A percentile compares a stretch with the other conserved stretches of the same genome.
Evolutionary conservation across 2,329 filamentous ascomycete genomes (phyloP).

Genomic region (Macrophomina tecta): DNA sequence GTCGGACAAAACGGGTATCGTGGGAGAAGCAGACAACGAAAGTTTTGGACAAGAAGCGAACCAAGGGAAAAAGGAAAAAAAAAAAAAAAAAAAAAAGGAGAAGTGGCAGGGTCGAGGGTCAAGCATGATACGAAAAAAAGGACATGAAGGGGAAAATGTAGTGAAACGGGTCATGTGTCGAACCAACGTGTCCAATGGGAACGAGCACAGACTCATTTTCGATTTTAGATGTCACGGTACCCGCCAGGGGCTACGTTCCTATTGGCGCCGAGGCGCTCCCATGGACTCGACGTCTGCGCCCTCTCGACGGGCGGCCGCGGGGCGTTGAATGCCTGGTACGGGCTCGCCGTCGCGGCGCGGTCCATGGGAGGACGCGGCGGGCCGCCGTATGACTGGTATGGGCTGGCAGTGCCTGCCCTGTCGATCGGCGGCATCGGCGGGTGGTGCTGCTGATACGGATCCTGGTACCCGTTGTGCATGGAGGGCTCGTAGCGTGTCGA

Average conservation of each 20-base stretch:
- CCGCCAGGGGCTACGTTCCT: constrained; percentile 3
- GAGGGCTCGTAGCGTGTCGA: constrained; percentile 28
- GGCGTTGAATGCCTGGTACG: constrained; percentile 18
- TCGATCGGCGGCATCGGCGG: constrained; percentile 26
- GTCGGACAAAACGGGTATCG: constrained; percentile 26
- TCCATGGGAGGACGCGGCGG: neutral
- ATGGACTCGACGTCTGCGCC: constrained; percentile 9
- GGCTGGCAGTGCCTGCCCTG: constrained; percentile 29
- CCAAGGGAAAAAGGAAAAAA: neutral
- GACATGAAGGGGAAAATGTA: constrained; percentile 11
- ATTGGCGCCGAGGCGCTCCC: constrained; percentile 17
- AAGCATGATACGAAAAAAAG: neutral
- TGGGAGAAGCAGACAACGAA: constrained; percentile 9
- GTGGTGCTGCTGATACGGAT: constrained; percentile 10
- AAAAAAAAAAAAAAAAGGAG: constrained; percentile 4
- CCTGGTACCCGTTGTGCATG: constrained; percentile 23
- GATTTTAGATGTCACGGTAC: constrained; percentile 7
- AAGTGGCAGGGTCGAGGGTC: neutral
- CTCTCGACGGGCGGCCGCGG: constrained; percentile 2
- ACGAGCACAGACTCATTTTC: constrained; percentile 1
- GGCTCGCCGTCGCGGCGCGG: constrained; percentile 13
- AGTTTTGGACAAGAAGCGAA: neutral
- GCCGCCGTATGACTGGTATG: constrained; percentile 10
- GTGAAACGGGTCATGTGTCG: constrained; percentile 3
- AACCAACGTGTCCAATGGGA: neutral